Evolutionary conservation across 495 filamentous ascomycete genomes (phyloP).

Genomic region (Barbatosphaeria neglecta): DNA sequence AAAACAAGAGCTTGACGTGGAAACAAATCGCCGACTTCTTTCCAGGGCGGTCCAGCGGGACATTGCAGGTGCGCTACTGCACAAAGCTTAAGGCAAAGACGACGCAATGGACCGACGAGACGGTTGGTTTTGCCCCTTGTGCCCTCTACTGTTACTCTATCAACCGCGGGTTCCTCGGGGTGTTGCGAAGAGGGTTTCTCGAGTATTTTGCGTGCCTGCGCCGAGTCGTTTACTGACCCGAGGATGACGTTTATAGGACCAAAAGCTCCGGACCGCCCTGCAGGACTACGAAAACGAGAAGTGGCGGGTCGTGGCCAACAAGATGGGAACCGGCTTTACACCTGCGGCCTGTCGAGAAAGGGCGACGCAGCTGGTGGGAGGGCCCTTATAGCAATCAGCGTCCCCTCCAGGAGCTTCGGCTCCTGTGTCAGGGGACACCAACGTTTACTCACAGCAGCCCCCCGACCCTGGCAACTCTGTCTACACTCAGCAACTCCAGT

Average conservation of each 20-base stretch:
- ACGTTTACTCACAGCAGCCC: constrained; percentile 29
- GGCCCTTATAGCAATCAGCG: constrained; percentile 44
- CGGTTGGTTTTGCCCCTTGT: constrained; percentile 44
- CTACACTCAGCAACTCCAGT: not conserved
- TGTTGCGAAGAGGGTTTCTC: not conserved
- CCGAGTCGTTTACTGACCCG: not conserved
- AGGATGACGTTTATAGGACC: constrained; percentile 45
- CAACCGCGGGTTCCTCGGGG: not conserved
- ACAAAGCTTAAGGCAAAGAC: constrained; percentile 87
- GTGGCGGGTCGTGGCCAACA: constrained; percentile 78
- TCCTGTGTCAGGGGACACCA: constrained; percentile 39
- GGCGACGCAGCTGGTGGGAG: constrained; percentile 45
- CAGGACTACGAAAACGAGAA: constrained; percentile 83
- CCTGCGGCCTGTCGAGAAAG: constrained; percentile 75
- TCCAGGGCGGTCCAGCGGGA: constrained; percentile 75
- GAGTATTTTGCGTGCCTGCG: not conserved
- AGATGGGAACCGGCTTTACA: constrained; percentile 76
- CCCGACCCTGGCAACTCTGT: not conserved
- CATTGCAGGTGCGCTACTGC: constrained; percentile 86
- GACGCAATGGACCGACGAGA: constrained; percentile 84
- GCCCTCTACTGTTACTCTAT: not conserved
- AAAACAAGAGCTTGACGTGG: constrained; percentile 86
- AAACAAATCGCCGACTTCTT: constrained; percentile 95
- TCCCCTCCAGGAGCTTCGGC: constrained; percentile 40
- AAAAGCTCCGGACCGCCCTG: constrained; percentile 65